phyloP scores from a whole-genome alignment of 2,329 filamentous ascomycete genomes.

The Diaporthe velutina region DNA sequence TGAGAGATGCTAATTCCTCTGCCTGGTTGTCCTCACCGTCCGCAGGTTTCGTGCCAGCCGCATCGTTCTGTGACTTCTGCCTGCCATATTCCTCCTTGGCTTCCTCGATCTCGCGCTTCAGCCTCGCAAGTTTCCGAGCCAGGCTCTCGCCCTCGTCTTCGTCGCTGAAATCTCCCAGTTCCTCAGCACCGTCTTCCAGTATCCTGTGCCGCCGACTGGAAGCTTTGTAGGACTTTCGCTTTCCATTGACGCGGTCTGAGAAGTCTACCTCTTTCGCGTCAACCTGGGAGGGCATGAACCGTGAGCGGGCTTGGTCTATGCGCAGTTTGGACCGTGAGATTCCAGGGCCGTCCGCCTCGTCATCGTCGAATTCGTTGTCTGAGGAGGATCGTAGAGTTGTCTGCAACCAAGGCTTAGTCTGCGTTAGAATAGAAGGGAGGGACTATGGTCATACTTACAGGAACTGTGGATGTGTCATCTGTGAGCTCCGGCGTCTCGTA shows the following conservation, averaged over 20 bases:
- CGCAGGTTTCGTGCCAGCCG: slow-evolving; percentile 55
- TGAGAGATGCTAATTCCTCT: slow-evolving; percentile 76
- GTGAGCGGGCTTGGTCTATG: slow-evolving; percentile 82
- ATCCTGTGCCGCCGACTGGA: slow-evolving; percentile 76
- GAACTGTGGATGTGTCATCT: slow-evolving; percentile 88
- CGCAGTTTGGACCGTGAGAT: slow-evolving; percentile 84
- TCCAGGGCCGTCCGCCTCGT: slow-evolving; percentile 71
- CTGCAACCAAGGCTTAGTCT: slow-evolving; percentile 54
- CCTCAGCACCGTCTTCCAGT: slow-evolving; percentile 72
- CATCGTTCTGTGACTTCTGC: slow-evolving; percentile 54
- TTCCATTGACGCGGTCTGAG: slow-evolving; percentile 86
- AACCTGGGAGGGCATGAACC: slow-evolving; percentile 81
- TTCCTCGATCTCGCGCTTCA: slow-evolving; percentile 86
- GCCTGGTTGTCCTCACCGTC: slow-evolving; percentile 56
- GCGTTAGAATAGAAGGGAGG: not conserved
- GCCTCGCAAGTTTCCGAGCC: slow-evolving; percentile 81
- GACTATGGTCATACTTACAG: slow-evolving; percentile 65
- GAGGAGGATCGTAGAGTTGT: slow-evolving; percentile 68
- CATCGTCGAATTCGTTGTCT: slow-evolving; percentile 73
- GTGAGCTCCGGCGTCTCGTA: slow-evolving; percentile 96
- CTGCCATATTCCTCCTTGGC: slow-evolving; percentile 73
- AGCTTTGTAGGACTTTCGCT: slow-evolving; percentile 86
- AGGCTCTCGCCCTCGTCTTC: slow-evolving; percentile 79
- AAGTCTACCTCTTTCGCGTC: slow-evolving; percentile 87
- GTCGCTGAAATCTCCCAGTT: slow-evolving; percentile 79